Evolutionary conservation across 306 rosid genomes (phyloP).

Genomic region (Elaeagnus macrophylla): DNA sequence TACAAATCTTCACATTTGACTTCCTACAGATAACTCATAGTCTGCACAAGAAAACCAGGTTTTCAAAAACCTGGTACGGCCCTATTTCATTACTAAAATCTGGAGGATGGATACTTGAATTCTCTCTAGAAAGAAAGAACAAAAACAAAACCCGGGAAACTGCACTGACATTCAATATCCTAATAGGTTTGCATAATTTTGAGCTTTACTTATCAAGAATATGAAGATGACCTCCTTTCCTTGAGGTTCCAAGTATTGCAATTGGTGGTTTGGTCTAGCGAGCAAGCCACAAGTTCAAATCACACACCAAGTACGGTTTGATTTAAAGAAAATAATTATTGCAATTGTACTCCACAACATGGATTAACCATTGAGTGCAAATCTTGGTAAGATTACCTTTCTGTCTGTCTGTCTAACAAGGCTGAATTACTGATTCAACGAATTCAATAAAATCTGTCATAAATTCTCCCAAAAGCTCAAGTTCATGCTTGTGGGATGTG

Average conservation of each 20-base stretch:
- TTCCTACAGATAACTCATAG: background rate
- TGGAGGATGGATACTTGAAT: background rate
- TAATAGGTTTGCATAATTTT: too few species aligned
- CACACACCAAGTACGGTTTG: too few species aligned
- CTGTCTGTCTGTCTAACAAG: too few species aligned
- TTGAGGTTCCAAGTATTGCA: too few species aligned
- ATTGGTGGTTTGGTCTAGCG: too few species aligned
- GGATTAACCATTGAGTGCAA: background rate
- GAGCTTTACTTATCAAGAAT: too few species aligned
- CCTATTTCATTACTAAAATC: background rate
- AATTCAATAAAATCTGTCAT: background rate
- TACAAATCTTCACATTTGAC: background rate
- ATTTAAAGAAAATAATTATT: too few species aligned
- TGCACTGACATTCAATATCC: background rate
- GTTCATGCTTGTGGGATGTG: too few species aligned
- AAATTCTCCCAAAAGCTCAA: background rate
- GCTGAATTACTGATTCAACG: too few species aligned
- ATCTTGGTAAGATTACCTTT: background rate
- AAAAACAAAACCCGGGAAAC: background rate
- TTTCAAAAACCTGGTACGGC: background rate
- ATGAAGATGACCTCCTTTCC: too few species aligned
- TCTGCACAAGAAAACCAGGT: conserved; percentile 2
- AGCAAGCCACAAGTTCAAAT: too few species aligned
- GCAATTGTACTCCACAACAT: too few species aligned
- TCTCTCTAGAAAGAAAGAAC: background rate